Evolutionary conservation across 2,329 filamentous ascomycete genomes (phyloP).

Genomic region (Aspergillus ruber): DNA sequence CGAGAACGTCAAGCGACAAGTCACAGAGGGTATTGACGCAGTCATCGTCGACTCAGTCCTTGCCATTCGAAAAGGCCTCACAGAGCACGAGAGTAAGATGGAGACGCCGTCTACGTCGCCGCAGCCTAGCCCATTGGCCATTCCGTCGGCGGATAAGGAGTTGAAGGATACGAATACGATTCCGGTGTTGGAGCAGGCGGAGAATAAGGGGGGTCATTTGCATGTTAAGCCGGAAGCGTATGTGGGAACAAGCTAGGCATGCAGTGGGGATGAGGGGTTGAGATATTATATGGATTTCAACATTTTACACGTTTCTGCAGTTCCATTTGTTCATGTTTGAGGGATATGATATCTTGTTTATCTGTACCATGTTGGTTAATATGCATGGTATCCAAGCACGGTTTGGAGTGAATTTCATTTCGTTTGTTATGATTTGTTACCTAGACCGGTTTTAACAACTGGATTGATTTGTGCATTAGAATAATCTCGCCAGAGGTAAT

Average conservation of each 20-base stretch:
- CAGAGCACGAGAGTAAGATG: slow-evolving; percentile 34
- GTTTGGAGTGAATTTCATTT: background rate
- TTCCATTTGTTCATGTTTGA: background rate
- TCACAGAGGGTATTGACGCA: slow-evolving; percentile 91
- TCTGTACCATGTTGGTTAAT: background rate
- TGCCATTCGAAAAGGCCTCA: slow-evolving; percentile 84
- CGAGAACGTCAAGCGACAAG: slow-evolving; percentile 78
- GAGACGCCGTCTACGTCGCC: slow-evolving; percentile 18
- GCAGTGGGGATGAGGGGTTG: background rate
- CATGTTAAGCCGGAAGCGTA: slow-evolving; percentile 12
- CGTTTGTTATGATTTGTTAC: background rate
- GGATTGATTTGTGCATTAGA: background rate
- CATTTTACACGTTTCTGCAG: no score
- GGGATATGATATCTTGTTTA: background rate
- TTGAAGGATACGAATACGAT: slow-evolving; percentile 18
- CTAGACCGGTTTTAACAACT: slow-evolving; percentile 2
- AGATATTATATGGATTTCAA: background rate
- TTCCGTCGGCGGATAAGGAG: slow-evolving; percentile 12
- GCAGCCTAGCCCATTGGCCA: slow-evolving; percentile 17
- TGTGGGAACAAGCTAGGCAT: no score
- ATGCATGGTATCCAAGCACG: background rate
- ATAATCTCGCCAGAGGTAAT: no score
- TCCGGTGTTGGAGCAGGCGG: slow-evolving; percentile 20
- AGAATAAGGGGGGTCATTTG: slow-evolving; percentile 15
- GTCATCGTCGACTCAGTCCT: slow-evolving; percentile 96